Conservation (phyloP, 129 eudicot species). For the Cynara cardunculus region DNA sequence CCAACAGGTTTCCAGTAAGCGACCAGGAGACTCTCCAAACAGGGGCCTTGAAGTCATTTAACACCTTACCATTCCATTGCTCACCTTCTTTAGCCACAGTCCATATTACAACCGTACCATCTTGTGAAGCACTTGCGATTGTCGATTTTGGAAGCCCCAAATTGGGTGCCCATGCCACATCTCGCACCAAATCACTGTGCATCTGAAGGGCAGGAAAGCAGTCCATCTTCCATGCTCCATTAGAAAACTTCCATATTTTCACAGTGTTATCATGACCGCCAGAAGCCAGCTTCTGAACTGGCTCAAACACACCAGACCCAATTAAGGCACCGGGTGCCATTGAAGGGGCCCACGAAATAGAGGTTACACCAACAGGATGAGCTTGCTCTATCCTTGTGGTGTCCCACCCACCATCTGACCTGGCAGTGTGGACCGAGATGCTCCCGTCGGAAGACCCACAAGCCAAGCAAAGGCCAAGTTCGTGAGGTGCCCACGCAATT, state of each 20-base stretch:
- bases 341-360: constrained; percentile 40
- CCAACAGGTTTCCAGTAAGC: constrained; percentile 35
- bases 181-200: constrained; percentile 33
- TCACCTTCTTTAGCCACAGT: constrained; percentile 29
- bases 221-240: constrained; percentile 35
- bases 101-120: constrained; percentile 39
- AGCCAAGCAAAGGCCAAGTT: constrained; percentile 36
- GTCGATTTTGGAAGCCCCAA: constrained; percentile 37
- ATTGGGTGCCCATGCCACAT: constrained; percentile 40
- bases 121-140: constrained; percentile 34
- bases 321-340: constrained; percentile 35
- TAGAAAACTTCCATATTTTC: constrained; percentile 29
- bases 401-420: constrained; percentile 44
- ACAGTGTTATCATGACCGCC: constrained; percentile 36
- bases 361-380: constrained; percentile 39
- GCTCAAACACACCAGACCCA: constrained; percentile 34
- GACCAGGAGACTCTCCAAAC: constrained; percentile 45
- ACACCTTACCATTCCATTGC: constrained; percentile 35
- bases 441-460: constrained; percentile 35
- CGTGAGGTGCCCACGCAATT: constrained; percentile 39
- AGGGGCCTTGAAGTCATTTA: constrained; percentile 36
- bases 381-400: constrained; percentile 37
- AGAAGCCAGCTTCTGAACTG: constrained; percentile 37
- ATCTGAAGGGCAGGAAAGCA: constrained; percentile 27
- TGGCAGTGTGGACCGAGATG: constrained; percentile 34